Conservation (phyloP, 176 grass and related monocot species). For the Elaeis guineensis region DNA sequence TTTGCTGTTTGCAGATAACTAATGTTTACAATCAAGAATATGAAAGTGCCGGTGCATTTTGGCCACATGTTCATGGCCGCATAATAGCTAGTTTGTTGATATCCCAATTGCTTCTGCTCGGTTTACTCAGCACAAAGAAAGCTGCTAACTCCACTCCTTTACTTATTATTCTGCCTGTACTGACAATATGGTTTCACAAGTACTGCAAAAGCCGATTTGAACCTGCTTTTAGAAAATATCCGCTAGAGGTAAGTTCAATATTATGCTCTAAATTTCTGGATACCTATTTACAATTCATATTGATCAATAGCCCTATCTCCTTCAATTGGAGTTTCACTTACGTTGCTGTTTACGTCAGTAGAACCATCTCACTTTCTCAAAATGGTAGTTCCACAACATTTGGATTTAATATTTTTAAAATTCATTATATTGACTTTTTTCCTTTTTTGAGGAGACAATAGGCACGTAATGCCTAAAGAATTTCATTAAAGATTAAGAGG, state of each 20-base stretch:
- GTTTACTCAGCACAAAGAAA: conserved; percentile 73
- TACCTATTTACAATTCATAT: too few relatives aligned
- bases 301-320: too few relatives aligned
- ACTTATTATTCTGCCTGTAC: conserved; percentile 61
- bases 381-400: too few relatives aligned
- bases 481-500: too few relatives aligned
- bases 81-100: conserved; percentile 89
- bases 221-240: conserved; percentile 84
- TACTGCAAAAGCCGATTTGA: conserved; percentile 96
- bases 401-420: too few relatives aligned
- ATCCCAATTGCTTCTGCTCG: conserved; percentile 66
- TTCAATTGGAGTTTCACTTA: too few relatives aligned
- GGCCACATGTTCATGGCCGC: conserved; percentile 80
- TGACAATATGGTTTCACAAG: conserved; percentile 88
- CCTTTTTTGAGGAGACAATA: too few relatives aligned
- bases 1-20: conserved; percentile 57
- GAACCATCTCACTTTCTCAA: too few relatives aligned
- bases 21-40: conserved; percentile 99
- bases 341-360: too few relatives aligned
- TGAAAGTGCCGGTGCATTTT: conserved; percentile 80
- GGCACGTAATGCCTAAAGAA: too few relatives aligned
- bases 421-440: too few relatives aligned
- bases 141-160: conserved; percentile 83
- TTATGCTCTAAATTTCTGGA: neutral
- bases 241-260: conserved; percentile 50